These are phyloP conservation scores for Xylaria sp. DNA, from an alignment of 2,329 filamentous ascomycete genomes.

Conservation along the genomic window DNA sequence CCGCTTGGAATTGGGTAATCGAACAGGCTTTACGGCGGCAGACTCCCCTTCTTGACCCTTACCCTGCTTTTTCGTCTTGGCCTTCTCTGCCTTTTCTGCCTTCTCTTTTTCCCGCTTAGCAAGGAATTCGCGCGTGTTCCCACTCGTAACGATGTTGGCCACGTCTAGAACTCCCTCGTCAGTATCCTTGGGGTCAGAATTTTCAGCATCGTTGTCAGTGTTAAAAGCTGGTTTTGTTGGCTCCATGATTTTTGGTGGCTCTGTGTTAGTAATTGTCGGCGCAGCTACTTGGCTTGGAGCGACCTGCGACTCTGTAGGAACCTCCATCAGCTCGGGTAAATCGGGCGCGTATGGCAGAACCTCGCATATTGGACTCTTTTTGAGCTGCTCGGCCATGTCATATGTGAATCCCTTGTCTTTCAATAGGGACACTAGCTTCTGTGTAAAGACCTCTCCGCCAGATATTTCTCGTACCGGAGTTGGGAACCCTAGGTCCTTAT, in stretches of 20 bases:
- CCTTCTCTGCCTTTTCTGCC: constrained; percentile 73
- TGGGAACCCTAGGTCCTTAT: constrained; percentile 69
- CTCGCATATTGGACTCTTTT: constrained; percentile 74
- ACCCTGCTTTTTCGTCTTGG: constrained; percentile 68
- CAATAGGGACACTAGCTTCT: constrained; percentile 75
- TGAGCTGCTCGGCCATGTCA: constrained; percentile 77
- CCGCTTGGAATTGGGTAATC: constrained; percentile 78
- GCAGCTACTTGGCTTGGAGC: constrained; percentile 45
- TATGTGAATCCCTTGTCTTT: constrained; percentile 67
- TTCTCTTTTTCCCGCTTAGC: constrained; percentile 87
- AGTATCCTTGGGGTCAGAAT: constrained; percentile 51
- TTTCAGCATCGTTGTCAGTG: constrained; percentile 53
- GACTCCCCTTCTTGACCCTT: constrained; percentile 69
- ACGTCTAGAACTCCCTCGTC: constrained; percentile 83
- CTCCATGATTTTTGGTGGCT: constrained; percentile 51
- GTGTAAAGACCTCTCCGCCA: constrained; percentile 89
- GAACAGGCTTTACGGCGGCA: constrained; percentile 64
- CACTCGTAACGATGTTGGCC: constrained; percentile 84
- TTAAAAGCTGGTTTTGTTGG: constrained; percentile 46
- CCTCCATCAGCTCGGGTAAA: constrained; percentile 60
- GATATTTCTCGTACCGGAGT: constrained; percentile 63
- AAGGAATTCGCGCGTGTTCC: constrained; percentile 83
- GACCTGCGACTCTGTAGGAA: constrained; percentile 57
- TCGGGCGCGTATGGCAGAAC: constrained; percentile 68
- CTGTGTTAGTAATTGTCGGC: constrained; percentile 48